Percentiles rank a stretch among this genome's conserved stretches.
phyloP scores from a whole-genome alignment of 805 yeast species.

The Yueomyces sp. region DNA sequence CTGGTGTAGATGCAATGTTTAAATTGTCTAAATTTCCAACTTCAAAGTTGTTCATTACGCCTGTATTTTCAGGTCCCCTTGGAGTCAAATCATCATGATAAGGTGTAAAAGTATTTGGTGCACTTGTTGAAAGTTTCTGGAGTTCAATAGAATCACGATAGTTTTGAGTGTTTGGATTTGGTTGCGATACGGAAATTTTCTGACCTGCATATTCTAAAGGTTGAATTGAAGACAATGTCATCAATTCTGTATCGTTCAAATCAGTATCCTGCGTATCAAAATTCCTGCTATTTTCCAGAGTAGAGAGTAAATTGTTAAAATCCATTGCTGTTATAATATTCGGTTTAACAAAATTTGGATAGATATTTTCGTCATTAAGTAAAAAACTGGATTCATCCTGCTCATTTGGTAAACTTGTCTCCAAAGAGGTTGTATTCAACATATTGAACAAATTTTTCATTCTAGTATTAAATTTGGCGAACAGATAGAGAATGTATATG shows the following conservation, averaged over 20 bases:
- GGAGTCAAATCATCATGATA: slow-evolving; percentile 8
- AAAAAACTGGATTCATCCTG: background rate
- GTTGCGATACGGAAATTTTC: background rate
- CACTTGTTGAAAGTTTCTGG: slow-evolving; percentile 3
- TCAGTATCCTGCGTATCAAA: background rate
- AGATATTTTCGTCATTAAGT: background rate
- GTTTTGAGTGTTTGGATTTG: slow-evolving; percentile 9
- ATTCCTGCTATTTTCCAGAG: slow-evolving; percentile 13
- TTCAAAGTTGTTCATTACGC: too few species aligned
- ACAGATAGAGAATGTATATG: slow-evolving; percentile 13
- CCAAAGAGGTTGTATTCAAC: background rate
- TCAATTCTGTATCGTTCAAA: background rate
- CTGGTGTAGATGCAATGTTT: background rate
- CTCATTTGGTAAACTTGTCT: slow-evolving; percentile 1
- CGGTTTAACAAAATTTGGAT: slow-evolving; percentile 13
- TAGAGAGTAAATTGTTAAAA: slow-evolving; percentile 12
- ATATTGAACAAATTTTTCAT: background rate
- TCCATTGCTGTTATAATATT: slow-evolving; percentile 21
- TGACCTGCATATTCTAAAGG: background rate
- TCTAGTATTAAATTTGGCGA: slow-evolving; percentile 5
- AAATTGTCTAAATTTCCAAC: background rate
- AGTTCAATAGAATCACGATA: background rate
- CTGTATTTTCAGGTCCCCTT: background rate
- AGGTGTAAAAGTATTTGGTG: slow-evolving; percentile 16
- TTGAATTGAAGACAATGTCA: background rate